Percentiles rank a stretch among this genome's conserved stretches.
Conservation (phyloP, 2,329 filamentous ascomycete species). For the Corynespora cassiicola region DNA sequence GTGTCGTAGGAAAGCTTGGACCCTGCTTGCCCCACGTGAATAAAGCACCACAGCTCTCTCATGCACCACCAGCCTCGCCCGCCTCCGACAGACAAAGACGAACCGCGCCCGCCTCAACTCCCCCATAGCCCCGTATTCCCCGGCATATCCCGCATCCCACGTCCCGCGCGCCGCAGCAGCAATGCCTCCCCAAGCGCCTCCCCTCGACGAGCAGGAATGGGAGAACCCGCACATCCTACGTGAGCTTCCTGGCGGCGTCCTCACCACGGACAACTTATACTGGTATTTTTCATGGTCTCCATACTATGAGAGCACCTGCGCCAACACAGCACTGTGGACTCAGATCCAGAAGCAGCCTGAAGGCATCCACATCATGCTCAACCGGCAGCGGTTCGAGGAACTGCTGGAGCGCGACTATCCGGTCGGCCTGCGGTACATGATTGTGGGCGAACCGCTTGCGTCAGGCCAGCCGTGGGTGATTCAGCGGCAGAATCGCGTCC, state of each 20-base stretch:
- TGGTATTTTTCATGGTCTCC: constrained; percentile 68
- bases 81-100: constrained; percentile 7
- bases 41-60: constrained; percentile 7
- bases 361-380: constrained; percentile 58
- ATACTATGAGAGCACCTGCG: constrained; percentile 68
- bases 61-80: constrained; percentile 11
- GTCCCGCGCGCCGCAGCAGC: too few species aligned
- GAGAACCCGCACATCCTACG: constrained; percentile 27
- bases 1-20: constrained; percentile 14
- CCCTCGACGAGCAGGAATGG: constrained; percentile 41
- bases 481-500: constrained; percentile 58
- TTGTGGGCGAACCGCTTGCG: constrained; percentile 62
- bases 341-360: constrained; percentile 59
- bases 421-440: constrained; percentile 64
- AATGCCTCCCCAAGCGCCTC: constrained; percentile 35
- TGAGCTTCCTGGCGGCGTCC: constrained; percentile 25
- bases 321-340: constrained; percentile 62
- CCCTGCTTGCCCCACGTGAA: constrained; percentile 6
- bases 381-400: constrained; percentile 63
- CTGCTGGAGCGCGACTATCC: constrained; percentile 57
- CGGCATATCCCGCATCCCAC: constrained; percentile 13
- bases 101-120: constrained; percentile 5
- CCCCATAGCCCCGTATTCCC: constrained; percentile 1
- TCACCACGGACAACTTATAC: constrained; percentile 52
- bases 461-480: constrained; percentile 65